Conservation (phyloP, 1,139 yeast species). For the Pichia sp. region DNA sequence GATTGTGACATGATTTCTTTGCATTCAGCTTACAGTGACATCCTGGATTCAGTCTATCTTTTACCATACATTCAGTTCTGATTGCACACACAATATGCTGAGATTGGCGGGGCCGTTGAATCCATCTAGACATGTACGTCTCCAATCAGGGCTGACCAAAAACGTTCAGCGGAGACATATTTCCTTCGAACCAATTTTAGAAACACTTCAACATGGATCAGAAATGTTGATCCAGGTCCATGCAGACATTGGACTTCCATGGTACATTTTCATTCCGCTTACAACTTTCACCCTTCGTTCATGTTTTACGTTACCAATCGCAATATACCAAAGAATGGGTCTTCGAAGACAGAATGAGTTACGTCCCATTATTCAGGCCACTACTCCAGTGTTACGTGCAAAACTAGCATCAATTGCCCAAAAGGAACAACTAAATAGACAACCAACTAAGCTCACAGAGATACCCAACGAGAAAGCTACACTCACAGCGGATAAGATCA, state of each 20-base stretch:
- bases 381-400: constrained; percentile 66
- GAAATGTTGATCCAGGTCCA: constrained; percentile 40
- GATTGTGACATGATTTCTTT: too few relatives aligned
- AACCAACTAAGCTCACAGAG: constrained; percentile 6
- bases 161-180: constrained; percentile 7
- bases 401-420: constrained; percentile 57
- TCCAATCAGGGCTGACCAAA: neutral
- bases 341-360: constrained; percentile 64
- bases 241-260: constrained; percentile 56
- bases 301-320: constrained; percentile 68
- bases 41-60: too few relatives aligned
- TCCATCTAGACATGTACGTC: too few relatives aligned
- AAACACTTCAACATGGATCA: constrained; percentile 17
- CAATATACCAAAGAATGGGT: constrained; percentile 62
- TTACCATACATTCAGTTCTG: too few relatives aligned
- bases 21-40: too few relatives aligned
- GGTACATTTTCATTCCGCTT: constrained; percentile 78
- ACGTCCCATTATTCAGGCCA: constrained; percentile 63
- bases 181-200: constrained; percentile 16
- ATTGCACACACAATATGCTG: too few relatives aligned
- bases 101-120: too few relatives aligned
- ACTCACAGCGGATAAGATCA: constrained; percentile 73
- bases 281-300: constrained; percentile 63
- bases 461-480: constrained; percentile 29
- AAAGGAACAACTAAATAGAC: constrained; percentile 26